Percentiles rank a stretch among this genome's conserved stretches.
Evolutionary conservation across 2,329 filamentous ascomycete genomes (phyloP).

Genomic region (Cladophialophora chaetospira): DNA sequence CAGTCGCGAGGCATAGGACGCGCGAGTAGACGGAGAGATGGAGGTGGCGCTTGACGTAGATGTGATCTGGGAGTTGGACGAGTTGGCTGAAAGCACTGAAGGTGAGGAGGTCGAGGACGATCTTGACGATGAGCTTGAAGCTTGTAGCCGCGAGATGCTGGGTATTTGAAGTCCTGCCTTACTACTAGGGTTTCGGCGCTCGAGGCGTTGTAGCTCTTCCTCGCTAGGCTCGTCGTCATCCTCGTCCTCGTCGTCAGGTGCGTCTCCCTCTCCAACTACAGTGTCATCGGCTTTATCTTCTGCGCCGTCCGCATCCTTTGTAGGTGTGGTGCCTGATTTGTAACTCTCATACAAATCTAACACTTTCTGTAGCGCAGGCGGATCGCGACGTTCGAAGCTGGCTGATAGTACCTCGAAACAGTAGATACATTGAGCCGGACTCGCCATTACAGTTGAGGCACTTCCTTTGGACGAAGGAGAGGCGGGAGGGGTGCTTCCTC

Average conservation of each 20-base stretch:
- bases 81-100: conserved; percentile 45
- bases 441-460: conserved; percentile 69
- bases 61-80: conserved; percentile 46
- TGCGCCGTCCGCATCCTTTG: neutral
- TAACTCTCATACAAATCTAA: conserved; percentile 68
- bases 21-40: conserved; percentile 48
- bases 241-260: conserved; percentile 38
- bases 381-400: conserved; percentile 68
- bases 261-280: conserved; percentile 34
- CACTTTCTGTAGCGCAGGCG: conserved; percentile 68
- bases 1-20: conserved; percentile 41
- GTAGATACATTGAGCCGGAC: conserved; percentile 80
- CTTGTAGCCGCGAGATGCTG: conserved; percentile 36
- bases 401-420: conserved; percentile 88
- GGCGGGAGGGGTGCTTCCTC: neutral
- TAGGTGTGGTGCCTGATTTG: conserved; percentile 33
- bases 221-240: conserved; percentile 29
- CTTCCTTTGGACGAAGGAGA: neutral
- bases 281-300: conserved; percentile 30
- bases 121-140: conserved; percentile 31
- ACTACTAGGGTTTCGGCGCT: conserved; percentile 22
- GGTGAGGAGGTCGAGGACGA: conserved; percentile 44
- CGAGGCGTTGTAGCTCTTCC: conserved; percentile 22
- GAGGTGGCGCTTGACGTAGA: conserved; percentile 52
- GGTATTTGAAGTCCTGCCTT: conserved; percentile 29